Percentiles rank a stretch among this genome's conserved stretches.
Conservation (phyloP, 2,329 filamentous ascomycete genomes). For the Leptographium radiaticola region DNA sequence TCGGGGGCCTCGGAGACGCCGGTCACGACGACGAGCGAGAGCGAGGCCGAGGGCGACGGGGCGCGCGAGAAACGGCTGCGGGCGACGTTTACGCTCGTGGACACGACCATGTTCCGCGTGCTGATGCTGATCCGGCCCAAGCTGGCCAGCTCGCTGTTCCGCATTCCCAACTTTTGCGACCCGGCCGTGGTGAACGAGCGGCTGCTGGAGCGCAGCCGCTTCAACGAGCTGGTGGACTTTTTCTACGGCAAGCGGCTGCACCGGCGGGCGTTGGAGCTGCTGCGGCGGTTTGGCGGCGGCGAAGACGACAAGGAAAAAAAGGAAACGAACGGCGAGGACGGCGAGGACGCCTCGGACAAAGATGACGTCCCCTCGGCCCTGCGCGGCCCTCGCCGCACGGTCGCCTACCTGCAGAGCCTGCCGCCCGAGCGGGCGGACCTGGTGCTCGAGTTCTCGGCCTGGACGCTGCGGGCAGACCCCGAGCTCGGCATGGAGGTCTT, state of each 20-base stretch:
- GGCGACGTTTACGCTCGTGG: constrained; percentile 69
- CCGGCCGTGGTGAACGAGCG: constrained; percentile 91
- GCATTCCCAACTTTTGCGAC: constrained; percentile 94
- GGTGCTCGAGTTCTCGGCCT: constrained; percentile 81
- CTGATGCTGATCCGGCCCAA: constrained; percentile 88
- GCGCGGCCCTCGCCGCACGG: constrained; percentile 69
- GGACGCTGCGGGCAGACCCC: constrained; percentile 65
- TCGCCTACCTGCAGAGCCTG: constrained; percentile 81
- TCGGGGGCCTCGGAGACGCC: constrained; percentile 18
- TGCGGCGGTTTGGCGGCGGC: constrained; percentile 65
- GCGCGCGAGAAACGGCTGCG: constrained; percentile 60
- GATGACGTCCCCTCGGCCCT: constrained; percentile 31
- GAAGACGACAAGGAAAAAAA: constrained; percentile 34
- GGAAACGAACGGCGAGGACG: constrained; percentile 17
- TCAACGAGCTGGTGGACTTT: constrained; percentile 94
- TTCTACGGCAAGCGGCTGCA: constrained; percentile 92
- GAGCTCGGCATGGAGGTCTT: constrained; percentile 85
- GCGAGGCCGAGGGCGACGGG: constrained; percentile 34
- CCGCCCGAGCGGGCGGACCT: constrained; percentile 80
- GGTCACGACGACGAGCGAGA: neutral
- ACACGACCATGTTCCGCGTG: constrained; percentile 85
- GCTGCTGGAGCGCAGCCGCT: constrained; percentile 74
- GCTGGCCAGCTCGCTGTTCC: constrained; percentile 79
- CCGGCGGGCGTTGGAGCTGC: constrained; percentile 67
- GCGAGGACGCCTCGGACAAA: neutral